Percentiles rank a stretch among this genome's conserved stretches.
Evolutionary conservation across 106 monocot species (phyloP).

Genomic region (Gastrodia elata): DNA sequence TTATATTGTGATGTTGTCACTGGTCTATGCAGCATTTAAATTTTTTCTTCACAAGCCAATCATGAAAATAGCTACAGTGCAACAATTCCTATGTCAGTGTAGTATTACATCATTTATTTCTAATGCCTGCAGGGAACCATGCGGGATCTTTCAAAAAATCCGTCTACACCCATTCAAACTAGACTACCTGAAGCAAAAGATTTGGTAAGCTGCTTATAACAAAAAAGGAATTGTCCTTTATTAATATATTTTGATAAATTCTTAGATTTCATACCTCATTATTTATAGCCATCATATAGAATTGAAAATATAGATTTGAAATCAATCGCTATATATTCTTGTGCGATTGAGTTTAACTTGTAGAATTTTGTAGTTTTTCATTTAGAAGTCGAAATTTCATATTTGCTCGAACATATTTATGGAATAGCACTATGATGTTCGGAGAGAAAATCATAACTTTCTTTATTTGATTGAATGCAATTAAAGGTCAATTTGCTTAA

Average conservation of each 20-base stretch:
- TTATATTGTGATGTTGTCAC: neutral
- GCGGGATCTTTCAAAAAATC: conserved; percentile 19
- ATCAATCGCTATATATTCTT: too few relatives aligned
- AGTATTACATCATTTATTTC: neutral
- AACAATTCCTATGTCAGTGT: neutral
- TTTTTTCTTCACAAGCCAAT: neutral
- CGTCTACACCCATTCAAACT: neutral
- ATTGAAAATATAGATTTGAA: neutral
- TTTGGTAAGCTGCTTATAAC: neutral
- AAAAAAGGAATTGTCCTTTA: neutral
- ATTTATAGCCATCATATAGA: neutral
- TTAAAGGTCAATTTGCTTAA: too few relatives aligned
- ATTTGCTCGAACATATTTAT: neutral
- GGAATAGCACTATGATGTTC: neutral
- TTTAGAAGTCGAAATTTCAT: neutral
- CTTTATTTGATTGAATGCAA: too few relatives aligned
- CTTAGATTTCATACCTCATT: neutral
- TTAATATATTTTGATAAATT: neutral
- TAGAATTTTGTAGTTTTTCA: too few relatives aligned
- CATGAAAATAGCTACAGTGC: neutral
- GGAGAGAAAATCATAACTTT: too few relatives aligned
- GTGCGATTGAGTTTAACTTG: too few relatives aligned
- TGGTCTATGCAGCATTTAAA: neutral
- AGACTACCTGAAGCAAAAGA: neutral
- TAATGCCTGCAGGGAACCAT: conserved; percentile 8